phyloP scores from a whole-genome alignment of 1,284 basidiomycete species.

The Schizophyllum commune region DNA sequence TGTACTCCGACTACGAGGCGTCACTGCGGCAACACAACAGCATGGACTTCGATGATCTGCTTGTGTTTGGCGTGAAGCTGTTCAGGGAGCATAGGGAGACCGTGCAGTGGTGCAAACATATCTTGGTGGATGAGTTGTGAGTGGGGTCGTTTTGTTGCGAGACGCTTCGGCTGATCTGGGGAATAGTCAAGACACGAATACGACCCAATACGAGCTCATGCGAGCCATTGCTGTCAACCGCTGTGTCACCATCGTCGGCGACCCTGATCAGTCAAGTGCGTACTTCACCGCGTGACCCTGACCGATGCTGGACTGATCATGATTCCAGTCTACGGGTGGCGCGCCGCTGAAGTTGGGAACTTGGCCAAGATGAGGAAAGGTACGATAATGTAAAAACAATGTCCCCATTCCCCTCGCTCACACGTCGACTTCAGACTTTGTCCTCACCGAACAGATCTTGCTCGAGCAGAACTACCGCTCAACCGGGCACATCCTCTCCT shows the following conservation, averaged over 20 bases:
- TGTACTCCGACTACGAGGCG: constrained; percentile 69
- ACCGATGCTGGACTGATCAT: background rate
- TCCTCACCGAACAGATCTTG: constrained; percentile 57
- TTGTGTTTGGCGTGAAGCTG: constrained; percentile 72
- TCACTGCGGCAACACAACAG: constrained; percentile 58
- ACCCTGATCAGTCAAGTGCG: constrained; percentile 86
- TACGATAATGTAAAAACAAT: too few species aligned
- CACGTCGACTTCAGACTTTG: constrained; percentile 73
- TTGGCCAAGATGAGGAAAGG: constrained; percentile 71
- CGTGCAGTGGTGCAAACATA: constrained; percentile 61
- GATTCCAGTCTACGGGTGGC: constrained; percentile 75
- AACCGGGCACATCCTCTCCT: constrained; percentile 69
- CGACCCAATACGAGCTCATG: constrained; percentile 83
- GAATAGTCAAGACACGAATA: constrained; percentile 80
- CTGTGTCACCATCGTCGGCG: constrained; percentile 81
- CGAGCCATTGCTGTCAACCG: constrained; percentile 51
- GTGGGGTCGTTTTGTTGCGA: constrained; percentile 22
- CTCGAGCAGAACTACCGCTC: constrained; percentile 89
- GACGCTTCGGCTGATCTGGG: background rate
- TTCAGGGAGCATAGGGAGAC: constrained; percentile 52
- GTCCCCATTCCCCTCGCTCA: too few species aligned
- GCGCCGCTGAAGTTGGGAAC: constrained; percentile 78
- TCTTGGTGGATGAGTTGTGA: constrained; percentile 88
- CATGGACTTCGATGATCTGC: constrained; percentile 87
- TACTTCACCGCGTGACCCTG: background rate